phyloP scores from a whole-genome alignment of 2,329 filamentous ascomycete genomes.

The Colletotrichum godetiae region DNA sequence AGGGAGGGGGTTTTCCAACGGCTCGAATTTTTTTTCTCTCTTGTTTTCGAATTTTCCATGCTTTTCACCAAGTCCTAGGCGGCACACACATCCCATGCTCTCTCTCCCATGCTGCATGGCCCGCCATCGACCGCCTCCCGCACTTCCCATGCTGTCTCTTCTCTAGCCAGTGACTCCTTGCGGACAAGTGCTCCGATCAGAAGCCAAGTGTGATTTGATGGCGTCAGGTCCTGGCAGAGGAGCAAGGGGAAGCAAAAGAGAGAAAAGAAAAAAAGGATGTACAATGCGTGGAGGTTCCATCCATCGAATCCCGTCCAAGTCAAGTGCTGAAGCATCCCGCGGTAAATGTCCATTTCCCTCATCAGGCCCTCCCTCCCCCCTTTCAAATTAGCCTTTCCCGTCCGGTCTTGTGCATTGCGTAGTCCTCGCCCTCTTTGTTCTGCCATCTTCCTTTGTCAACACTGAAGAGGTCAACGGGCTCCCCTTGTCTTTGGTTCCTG shows the following conservation, averaged over 20 bases:
- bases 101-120: neutral
- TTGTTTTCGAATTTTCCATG: slow-evolving; percentile 7
- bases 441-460: slow-evolving; percentile 15
- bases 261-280: neutral
- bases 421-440: slow-evolving; percentile 1
- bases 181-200: slow-evolving; percentile 19
- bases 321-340: neutral
- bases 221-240: slow-evolving; percentile 19
- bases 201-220: slow-evolving; percentile 22
- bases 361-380: neutral
- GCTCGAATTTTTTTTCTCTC: slow-evolving; percentile 10
- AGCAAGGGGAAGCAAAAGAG: neutral
- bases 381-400: slow-evolving; percentile 23
- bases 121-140: slow-evolving; percentile 10
- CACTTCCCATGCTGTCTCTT: neutral
- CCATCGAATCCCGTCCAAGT: slow-evolving; percentile 1
- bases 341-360: neutral
- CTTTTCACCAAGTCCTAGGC: slow-evolving; percentile 14
- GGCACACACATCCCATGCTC: slow-evolving; percentile 2
- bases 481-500: slow-evolving; percentile 11
- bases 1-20: neutral
- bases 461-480: slow-evolving; percentile 14
- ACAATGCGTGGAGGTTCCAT: slow-evolving; percentile 12
- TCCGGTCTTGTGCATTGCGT: slow-evolving; percentile 7
- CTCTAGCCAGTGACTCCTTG: neutral